Conservation (phyloP, 116 monocot species). For the Cymodocea nodosa region DNA sequence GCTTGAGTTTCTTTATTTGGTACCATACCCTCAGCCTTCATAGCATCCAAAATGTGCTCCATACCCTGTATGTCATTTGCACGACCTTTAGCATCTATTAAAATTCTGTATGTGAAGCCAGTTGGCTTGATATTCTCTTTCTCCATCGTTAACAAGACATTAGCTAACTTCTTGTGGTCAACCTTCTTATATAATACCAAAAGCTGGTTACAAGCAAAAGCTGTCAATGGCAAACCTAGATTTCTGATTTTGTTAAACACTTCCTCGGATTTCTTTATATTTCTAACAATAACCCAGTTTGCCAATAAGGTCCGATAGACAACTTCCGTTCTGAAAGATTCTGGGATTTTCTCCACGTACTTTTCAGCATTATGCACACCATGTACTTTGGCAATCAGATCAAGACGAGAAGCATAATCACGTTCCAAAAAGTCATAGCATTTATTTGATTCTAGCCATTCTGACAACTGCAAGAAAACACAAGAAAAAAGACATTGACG, state of each 20-base stretch:
- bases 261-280: conserved; percentile 61
- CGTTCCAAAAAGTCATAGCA: conserved; percentile 46
- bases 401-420: conserved; percentile 66
- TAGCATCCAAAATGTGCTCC: conserved; percentile 50
- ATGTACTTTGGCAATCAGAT: conserved; percentile 55
- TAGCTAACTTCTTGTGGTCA: conserved; percentile 56
- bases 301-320: conserved; percentile 65
- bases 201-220: conserved; percentile 72
- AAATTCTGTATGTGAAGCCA: conserved; percentile 56
- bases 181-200: conserved; percentile 67
- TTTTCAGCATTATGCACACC: conserved; percentile 54
- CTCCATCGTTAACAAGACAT: conserved; percentile 76
- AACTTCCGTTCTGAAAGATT: conserved; percentile 46
- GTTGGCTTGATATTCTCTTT: conserved; percentile 70
- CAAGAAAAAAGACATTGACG: not conserved
- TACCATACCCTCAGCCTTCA: conserved; percentile 58
- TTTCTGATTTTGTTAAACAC: conserved; percentile 72
- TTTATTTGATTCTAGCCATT: conserved; percentile 59
- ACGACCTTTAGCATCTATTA: conserved; percentile 76
- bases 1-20: conserved; percentile 28
- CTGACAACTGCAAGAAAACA: conserved; percentile 42
- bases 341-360: conserved; percentile 49
- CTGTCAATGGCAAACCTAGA: conserved; percentile 38
- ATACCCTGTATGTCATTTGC: conserved; percentile 59
- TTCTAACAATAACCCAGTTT: conserved; percentile 35